A percentile compares a stretch with the other conserved stretches of the same genome.
Conservation (phyloP, 73 alveolate genomes). For the Tetrahymena malaccensis region DNA sequence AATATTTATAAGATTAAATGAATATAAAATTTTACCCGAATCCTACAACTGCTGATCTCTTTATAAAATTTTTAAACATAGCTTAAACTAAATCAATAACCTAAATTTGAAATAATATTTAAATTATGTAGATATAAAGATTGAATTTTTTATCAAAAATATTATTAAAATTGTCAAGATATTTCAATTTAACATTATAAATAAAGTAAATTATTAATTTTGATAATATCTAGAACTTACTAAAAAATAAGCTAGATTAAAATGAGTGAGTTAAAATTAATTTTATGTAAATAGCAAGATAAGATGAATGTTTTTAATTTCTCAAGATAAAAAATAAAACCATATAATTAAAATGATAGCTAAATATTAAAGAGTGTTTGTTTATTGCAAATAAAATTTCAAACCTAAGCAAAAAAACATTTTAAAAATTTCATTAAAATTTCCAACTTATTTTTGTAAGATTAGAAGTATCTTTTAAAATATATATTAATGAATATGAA, state of each 20-base stretch:
- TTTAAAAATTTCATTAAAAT: too few species aligned
- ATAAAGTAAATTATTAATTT: neutral
- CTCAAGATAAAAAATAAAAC: too few species aligned
- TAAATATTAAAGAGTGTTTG: too few species aligned
- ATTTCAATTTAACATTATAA: neutral
- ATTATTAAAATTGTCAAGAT: neutral
- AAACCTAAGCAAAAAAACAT: too few species aligned
- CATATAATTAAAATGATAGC: too few species aligned
- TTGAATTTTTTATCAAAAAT: neutral
- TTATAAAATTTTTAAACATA: neutral
- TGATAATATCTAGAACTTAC: neutral
- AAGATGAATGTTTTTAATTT: too few species aligned
- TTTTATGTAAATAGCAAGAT: too few species aligned
- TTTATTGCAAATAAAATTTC: too few species aligned
- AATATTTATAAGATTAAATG: neutral
- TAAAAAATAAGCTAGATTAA: neutral
- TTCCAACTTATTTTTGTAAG: too few species aligned
- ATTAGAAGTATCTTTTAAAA: too few species aligned
- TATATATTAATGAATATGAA: too few species aligned
- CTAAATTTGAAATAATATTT: neutral
- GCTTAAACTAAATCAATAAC: neutral
- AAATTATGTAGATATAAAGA: neutral
- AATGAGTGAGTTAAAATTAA: neutral
- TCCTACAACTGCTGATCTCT: neutral
- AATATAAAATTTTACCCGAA: neutral